These are phyloP conservation scores for Serendipita sp. DNA, from an alignment of 1,284 basidiomycete species.

Conservation along the genomic window DNA sequence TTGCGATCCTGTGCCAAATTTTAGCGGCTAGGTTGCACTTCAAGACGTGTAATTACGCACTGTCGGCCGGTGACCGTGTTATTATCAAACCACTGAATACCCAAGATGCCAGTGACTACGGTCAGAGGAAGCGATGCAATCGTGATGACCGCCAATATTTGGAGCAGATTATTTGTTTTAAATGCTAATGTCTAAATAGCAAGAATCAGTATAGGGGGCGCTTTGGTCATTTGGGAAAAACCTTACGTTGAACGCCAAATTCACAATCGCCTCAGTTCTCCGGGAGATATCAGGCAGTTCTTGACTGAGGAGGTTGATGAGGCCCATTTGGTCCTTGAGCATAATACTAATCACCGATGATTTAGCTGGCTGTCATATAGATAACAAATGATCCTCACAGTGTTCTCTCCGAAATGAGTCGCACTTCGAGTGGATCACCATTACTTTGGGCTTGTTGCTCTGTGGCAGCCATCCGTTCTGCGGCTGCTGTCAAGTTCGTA, in stretches of 20 bases:
- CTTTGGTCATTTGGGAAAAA: not conserved
- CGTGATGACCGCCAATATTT: not conserved
- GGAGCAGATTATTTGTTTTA: not conserved
- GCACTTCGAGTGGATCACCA: not conserved
- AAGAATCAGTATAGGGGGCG: not conserved
- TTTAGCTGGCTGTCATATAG: not conserved
- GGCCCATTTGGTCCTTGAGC: constrained; percentile 4
- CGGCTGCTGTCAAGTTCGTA: not conserved
- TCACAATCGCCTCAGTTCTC: constrained; percentile 1
- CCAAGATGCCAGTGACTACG: constrained; percentile 1
- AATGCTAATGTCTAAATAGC: not conserved
- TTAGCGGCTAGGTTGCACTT: not conserved
- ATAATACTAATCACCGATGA: not conserved
- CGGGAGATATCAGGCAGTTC: not conserved
- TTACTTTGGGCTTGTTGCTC: not conserved
- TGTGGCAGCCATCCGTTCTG: not conserved
- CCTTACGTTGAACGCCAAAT: constrained; percentile 3
- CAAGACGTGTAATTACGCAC: not conserved
- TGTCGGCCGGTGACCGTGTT: not conserved
- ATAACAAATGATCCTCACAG: not conserved
- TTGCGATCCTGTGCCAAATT: not conserved
- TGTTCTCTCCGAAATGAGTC: constrained; percentile 1
- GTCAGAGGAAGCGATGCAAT: not conserved
- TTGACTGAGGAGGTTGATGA: not conserved
- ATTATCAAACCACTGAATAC: constrained; percentile 6